Percentiles rank a stretch among this genome's conserved stretches.
Conservation (phyloP, 768 basidiomycete species). For the Zangia roseola region DNA sequence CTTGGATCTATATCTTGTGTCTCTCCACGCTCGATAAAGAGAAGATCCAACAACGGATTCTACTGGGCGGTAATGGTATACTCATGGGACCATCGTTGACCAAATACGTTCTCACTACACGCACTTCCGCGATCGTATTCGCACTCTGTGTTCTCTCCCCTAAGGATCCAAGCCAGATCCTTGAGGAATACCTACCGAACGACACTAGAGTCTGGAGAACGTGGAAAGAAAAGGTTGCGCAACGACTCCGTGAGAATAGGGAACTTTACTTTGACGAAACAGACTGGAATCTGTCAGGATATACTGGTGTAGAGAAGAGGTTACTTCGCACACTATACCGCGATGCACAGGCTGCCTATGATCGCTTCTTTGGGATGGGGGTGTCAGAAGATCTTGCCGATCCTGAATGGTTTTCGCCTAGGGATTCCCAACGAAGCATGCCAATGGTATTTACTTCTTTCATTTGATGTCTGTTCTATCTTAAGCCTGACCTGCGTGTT, state of each 20-base stretch:
- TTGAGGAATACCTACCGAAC: slow-evolving; percentile 26
- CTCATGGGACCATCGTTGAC: slow-evolving; percentile 20
- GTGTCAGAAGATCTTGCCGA: no score
- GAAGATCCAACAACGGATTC: slow-evolving; percentile 23
- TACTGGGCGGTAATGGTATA: slow-evolving; percentile 21
- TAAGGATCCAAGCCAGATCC: slow-evolving; percentile 17
- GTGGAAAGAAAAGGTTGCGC: slow-evolving; percentile 22
- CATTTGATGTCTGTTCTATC: no score
- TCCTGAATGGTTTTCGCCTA: no score
- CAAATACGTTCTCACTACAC: slow-evolving; percentile 27
- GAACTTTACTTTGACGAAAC: slow-evolving; percentile 19
- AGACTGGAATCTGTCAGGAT: slow-evolving; percentile 22
- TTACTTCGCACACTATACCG: slow-evolving; percentile 23
- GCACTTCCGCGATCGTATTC: slow-evolving; percentile 26
- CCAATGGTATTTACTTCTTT: no score
- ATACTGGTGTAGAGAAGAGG: slow-evolving; percentile 13
- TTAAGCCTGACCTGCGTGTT: no score
- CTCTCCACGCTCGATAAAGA: slow-evolving; percentile 38
- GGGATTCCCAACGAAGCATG: no score
- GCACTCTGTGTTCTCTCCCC: slow-evolving; percentile 19
- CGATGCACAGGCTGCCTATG: slow-evolving; percentile 27
- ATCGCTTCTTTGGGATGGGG: slow-evolving; percentile 1
- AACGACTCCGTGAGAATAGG: slow-evolving; percentile 13
- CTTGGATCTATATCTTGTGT: slow-evolving; percentile 37
- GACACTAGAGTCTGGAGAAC: slow-evolving; percentile 30